A percentile compares a stretch with the other conserved stretches of the same genome.
phyloP scores from a whole-genome alignment of 139 green algal genomes.

The Tetradesmus lagerheimii region DNA sequence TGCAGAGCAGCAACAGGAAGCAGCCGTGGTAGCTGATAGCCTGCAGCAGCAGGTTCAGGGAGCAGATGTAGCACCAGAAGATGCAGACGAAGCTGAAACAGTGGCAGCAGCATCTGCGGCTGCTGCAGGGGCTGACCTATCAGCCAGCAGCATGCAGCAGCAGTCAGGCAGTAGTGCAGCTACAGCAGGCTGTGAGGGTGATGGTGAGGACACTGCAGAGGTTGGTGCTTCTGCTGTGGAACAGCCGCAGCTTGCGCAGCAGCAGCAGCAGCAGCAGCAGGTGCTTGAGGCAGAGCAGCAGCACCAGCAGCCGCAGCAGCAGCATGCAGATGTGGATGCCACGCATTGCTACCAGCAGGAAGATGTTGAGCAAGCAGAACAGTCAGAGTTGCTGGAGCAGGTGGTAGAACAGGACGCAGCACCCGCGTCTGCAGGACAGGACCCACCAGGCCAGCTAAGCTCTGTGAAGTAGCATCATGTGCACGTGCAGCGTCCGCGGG shows the following conservation, averaged over 20 bases:
- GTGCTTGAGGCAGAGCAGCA: background rate
- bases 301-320: conserved; percentile 4
- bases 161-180: background rate
- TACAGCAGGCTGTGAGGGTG: background rate
- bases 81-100: background rate
- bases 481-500: too few relatives aligned
- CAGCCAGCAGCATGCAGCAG: background rate
- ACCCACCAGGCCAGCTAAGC: background rate
- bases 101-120: background rate
- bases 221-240: background rate
- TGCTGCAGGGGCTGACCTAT: background rate
- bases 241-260: background rate
- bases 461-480: background rate
- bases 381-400: background rate
- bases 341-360: background rate
- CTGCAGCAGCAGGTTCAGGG: background rate
- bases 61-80: background rate
- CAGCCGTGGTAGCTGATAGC: background rate
- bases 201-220: background rate
- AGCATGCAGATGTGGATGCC: background rate
- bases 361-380: background rate
- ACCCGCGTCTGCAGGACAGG: background rate
- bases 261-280: background rate
- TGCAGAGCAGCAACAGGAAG: too few relatives aligned
- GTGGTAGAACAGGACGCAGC: background rate